A percentile compares a stretch with the other conserved stretches of the same genome.
Conservation (phyloP, 2,329 filamentous ascomycete genomes). For the Phoma sp. region DNA sequence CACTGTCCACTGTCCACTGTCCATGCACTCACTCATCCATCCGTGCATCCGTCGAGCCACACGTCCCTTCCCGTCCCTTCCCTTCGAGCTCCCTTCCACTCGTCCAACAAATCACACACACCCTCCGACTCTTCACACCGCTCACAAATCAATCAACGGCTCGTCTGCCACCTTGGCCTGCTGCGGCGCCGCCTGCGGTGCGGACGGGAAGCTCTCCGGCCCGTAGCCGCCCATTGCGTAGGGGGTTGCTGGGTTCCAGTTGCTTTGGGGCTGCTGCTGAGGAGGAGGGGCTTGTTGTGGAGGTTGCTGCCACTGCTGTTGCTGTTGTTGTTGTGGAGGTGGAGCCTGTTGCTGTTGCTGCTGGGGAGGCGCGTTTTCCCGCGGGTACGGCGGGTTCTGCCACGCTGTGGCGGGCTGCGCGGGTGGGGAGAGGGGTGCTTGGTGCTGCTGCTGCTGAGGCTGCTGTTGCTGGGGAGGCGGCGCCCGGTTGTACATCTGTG, state of each 20-base stretch:
- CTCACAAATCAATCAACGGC: constrained; percentile 76
- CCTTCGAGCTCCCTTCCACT: no score
- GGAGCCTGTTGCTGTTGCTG: neutral
- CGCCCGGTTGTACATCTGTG: constrained; percentile 39
- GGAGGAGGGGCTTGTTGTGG: constrained; percentile 18
- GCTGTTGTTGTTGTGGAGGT: constrained; percentile 22
- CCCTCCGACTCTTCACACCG: neutral
- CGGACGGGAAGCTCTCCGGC: constrained; percentile 65
- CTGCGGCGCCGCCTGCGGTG: constrained; percentile 59
- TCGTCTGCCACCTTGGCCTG: constrained; percentile 65
- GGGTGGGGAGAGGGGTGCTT: constrained; percentile 41
- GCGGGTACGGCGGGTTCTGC: constrained; percentile 43
- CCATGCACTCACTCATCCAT: no score
- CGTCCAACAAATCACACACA: no score
- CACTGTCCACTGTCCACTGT: no score
- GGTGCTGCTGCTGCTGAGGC: constrained; percentile 20
- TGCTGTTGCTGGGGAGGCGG: constrained; percentile 27
- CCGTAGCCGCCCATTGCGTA: constrained; percentile 50
- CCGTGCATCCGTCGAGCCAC: no score
- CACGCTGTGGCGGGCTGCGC: constrained; percentile 36
- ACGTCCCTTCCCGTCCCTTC: no score
- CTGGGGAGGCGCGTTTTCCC: constrained; percentile 35
- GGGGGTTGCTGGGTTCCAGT: constrained; percentile 42
- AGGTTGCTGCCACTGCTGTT: constrained; percentile 17
- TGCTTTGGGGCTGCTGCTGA: constrained; percentile 31